Evolutionary conservation across 352 stramenopile species (phyloP).

Genomic region (Plasmopara halstedii): DNA sequence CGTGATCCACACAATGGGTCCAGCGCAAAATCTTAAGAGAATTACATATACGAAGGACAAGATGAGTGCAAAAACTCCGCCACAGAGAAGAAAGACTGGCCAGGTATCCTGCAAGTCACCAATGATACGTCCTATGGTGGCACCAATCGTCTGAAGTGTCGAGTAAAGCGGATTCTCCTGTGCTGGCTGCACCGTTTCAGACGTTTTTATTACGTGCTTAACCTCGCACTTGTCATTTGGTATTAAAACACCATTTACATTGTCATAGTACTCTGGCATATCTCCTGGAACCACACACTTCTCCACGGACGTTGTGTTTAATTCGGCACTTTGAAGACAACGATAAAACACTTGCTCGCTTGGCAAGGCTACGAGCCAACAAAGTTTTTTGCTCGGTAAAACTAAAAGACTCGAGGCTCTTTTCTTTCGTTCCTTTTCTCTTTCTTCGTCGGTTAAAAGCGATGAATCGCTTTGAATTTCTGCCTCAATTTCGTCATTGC

Average conservation of each 20-base stretch:
- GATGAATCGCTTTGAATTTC: constrained; percentile 32
- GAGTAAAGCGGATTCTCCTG: constrained; percentile 72
- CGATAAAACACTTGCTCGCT: constrained; percentile 69
- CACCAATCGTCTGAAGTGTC: constrained; percentile 41
- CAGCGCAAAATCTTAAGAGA: constrained; percentile 61
- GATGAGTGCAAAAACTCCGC: constrained; percentile 36
- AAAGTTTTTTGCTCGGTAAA: constrained; percentile 27
- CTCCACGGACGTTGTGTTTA: constrained; percentile 51
- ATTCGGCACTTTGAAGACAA: constrained; percentile 62
- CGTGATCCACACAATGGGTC: constrained; percentile 65
- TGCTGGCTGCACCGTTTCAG: constrained; percentile 42
- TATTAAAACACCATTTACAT: constrained; percentile 32
- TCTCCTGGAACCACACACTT: constrained; percentile 67
- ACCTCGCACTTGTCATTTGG: constrained; percentile 72
- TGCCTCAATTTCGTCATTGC: constrained; percentile 65
- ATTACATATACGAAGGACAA: constrained; percentile 66
- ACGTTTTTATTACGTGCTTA: constrained; percentile 51
- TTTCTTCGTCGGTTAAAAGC: constrained; percentile 29
- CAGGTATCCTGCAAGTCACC: constrained; percentile 63
- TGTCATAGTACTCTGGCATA: constrained; percentile 58
- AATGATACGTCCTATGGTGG: constrained; percentile 49
- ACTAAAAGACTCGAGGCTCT: constrained; percentile 27
- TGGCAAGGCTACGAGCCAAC: constrained; percentile 60
- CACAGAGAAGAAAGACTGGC: constrained; percentile 40
- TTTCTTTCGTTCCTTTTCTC: constrained; percentile 36